A percentile compares a stretch with the other conserved stretches of the same genome.
Evolutionary conservation across 2,329 filamentous ascomycete species (phyloP).

Genomic region (Exophiala spinifera): DNA sequence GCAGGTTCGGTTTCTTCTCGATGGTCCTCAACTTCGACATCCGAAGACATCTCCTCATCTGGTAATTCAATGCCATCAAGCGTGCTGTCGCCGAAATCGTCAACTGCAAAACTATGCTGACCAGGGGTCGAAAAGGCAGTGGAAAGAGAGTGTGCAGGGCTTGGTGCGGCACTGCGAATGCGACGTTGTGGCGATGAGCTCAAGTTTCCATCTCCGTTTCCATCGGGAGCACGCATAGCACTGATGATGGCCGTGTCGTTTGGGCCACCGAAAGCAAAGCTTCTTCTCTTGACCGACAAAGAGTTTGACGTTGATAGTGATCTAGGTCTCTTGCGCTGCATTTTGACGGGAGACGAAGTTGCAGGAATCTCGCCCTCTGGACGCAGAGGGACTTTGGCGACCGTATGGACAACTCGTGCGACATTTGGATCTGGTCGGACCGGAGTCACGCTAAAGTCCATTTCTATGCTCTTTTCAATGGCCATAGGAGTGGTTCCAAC

Average conservation of each 20-base stretch:
- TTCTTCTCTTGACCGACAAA: slow-evolving; percentile 15
- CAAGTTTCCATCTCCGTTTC: not conserved
- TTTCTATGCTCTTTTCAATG: slow-evolving; percentile 3
- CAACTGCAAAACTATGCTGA: slow-evolving; percentile 24
- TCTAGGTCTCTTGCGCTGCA: slow-evolving; percentile 48
- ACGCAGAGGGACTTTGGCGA: slow-evolving; percentile 72
- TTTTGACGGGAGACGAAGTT: slow-evolving; percentile 41
- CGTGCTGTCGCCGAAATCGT: slow-evolving; percentile 28
- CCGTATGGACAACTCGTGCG: slow-evolving; percentile 62
- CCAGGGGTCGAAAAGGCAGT: slow-evolving; percentile 21
- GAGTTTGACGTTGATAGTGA: slow-evolving; percentile 50
- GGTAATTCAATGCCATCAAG: slow-evolving; percentile 27
- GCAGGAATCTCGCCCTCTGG: slow-evolving; percentile 51
- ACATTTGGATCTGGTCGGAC: slow-evolving; percentile 45
- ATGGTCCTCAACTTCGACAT: slow-evolving; percentile 10
- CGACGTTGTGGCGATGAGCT: slow-evolving; percentile 19
- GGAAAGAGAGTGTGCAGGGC: slow-evolving; percentile 22
- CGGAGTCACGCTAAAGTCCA: slow-evolving; percentile 48
- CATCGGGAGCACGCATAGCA: not conserved
- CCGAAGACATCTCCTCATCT: slow-evolving; percentile 21
- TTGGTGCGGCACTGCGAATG: slow-evolving; percentile 24
- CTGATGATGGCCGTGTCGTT: not conserved
- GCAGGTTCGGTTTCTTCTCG: slow-evolving; percentile 3
- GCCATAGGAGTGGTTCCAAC: not conserved
- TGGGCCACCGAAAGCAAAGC: slow-evolving; percentile 5